Evolutionary conservation across 345 rosid species (phyloP), one percentile per base, ranked within the genome.

Genomic region (Aquilaria sinensis): DNA sequence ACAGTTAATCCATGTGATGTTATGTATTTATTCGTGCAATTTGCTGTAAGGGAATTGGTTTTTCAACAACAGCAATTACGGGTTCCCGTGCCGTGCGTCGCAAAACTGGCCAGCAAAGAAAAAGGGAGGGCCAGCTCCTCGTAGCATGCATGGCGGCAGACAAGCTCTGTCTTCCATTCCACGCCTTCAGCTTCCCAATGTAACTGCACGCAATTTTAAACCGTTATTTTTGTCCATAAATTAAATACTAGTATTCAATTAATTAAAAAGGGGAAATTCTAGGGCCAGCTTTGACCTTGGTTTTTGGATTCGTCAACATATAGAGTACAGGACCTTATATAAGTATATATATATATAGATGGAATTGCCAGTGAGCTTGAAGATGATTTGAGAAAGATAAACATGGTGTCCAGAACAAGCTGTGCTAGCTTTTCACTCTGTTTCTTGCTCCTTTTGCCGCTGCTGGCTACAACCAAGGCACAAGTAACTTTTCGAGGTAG

Each of bases 111-210:
- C 62, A 49, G 23, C 66, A 65, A 65, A 68, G 70, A 72, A 53
- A 16, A 16, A 16, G 23, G 23, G 23, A 16, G 23, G 23, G 23
- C 0, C 49, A 15, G 57, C 63, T 63, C 76, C 74, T 74, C 73
- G 76, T 72, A 58, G 84, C 77, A 60, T 83, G 82, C 77, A 75
- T 81, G 89, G 82, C 79, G 79, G 85, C 79, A 75, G 85, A 81
- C 84, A 75, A 62, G 75, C 72, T 55, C 77, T 67, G 73, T 78
- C 81, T 83, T 80, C 83, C 66, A 64, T 70, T 73, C 70, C 85
- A 80, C 79, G 77, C 80, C 65, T 72, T 49, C 57, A 67, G 78
- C 41, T 82, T 66, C 71, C 78, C 79, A 1, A 66, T 41, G 73
- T 55, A 69, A 63, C 62, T 63, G 64, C 62, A 53, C 67, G 55